Base-by-base conservation (phyloP, 192 early-diverging fungal species). In the Coemansia aciculifera region DNA sequence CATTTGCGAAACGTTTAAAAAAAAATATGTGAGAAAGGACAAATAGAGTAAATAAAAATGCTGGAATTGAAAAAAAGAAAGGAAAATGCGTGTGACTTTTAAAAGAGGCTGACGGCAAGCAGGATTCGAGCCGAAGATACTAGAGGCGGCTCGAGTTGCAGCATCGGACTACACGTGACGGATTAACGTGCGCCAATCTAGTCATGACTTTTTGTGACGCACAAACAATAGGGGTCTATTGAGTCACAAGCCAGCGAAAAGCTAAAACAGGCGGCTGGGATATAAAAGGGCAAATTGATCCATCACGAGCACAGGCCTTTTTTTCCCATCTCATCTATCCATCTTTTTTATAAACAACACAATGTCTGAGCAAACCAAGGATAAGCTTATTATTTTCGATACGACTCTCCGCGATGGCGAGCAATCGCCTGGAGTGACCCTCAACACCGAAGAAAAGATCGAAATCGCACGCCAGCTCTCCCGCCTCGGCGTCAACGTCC, bases 401-500 rank as follows among this genome's bases (percentile, higher is more conserved):
- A 98, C 97, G 6, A 94, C 95, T 44, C 90, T 98, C 27, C 90
- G 97, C 68, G 97, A 98, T 74, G 97, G 97, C 57, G 97, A 98
- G 78, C 95, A 98, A 91, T 96, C 95, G 56, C 97, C 97, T 1
- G 97, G 97, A 66, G 95, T 96, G 27, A 98, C 94, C 37, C 86
- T 98, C 23, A 96, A 89, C 69, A 86, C 87, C 0, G 90, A 91
- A 32, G 97, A 98, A 84, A 98, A 98, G 86, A 83, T 98, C 43
- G 92, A 93, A 75, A 96, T 98, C 63, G 97, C 97, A 5, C 90
- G 88, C 66, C 91, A 95, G 78, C 87, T 98, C 21, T 94, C 96
- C n/a, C 83, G 86, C 51, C 89, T 98, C 34, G 96, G 96, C 56
- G 95, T 98, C 56, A 93, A 98, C 79, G 89, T 98, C 7, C 88